Conservation (phyloP, 1,284 basidiomycete genomes). For the Megacollybia platyphylla region DNA sequence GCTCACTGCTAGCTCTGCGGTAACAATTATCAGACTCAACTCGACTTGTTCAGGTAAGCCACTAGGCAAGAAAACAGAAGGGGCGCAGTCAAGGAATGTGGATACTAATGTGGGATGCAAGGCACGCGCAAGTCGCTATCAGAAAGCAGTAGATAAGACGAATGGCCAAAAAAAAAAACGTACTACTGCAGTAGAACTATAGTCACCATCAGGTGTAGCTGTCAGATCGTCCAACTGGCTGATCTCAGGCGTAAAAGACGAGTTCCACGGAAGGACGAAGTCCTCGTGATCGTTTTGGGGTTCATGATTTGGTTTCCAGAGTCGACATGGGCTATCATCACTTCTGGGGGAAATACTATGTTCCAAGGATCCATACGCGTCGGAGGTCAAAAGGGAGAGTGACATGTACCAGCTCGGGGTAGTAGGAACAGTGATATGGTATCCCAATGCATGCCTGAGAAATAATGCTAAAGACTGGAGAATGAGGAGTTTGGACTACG, state of each 20-base stretch:
- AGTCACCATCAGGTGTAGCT: too few relatives aligned
- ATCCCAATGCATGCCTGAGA: conserved; percentile 28
- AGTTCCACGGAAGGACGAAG: conserved; percentile 5
- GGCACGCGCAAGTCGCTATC: conserved; percentile 33
- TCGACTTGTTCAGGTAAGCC: conserved; percentile 43
- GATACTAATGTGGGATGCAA: conserved; percentile 69
- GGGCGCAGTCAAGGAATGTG: conserved; percentile 78
- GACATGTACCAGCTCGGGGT: conserved; percentile 38
- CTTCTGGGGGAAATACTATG: conserved; percentile 12
- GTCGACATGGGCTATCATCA: background rate
- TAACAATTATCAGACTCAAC: conserved; percentile 47
- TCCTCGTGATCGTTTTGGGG: conserved; percentile 13
- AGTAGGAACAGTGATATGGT: conserved; percentile 8
- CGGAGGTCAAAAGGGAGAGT: conserved; percentile 31
- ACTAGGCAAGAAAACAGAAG: conserved; percentile 63
- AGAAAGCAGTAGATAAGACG: background rate
- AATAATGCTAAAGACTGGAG: conserved; percentile 51
- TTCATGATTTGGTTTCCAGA: conserved; percentile 19
- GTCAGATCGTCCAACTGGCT: too few relatives aligned
- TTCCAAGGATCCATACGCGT: conserved; percentile 37
- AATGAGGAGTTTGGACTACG: conserved; percentile 50
- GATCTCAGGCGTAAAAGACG: too few relatives aligned
- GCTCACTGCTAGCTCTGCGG: conserved; percentile 47
- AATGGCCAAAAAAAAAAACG: too few relatives aligned
- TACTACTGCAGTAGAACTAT: too few relatives aligned